Conservation (phyloP, 1,284 basidiomycete species). For the Wallemia hederae region DNA sequence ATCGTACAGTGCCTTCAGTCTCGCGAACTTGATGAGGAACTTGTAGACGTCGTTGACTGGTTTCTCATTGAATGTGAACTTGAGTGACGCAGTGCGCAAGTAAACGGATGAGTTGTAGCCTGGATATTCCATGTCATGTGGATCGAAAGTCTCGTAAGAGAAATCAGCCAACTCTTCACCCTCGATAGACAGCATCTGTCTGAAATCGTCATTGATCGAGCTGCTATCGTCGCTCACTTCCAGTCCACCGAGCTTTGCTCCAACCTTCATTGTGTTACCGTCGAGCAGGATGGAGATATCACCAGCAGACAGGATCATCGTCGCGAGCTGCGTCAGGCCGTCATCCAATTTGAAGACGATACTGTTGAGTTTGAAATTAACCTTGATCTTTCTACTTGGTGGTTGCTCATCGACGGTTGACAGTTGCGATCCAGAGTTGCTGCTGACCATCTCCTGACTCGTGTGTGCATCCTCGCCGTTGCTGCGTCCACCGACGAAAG, state of each 20-base stretch:
- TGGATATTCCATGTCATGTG: slow-evolving; percentile 26
- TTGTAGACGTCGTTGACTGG: slow-evolving; percentile 59
- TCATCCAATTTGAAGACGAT: slow-evolving; percentile 52
- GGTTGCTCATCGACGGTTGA: too few relatives aligned
- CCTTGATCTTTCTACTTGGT: slow-evolving; percentile 30
- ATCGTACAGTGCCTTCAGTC: slow-evolving; percentile 78
- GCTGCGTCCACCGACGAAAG: slow-evolving; percentile 31
- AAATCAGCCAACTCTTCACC: slow-evolving; percentile 88
- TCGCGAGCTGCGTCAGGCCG: slow-evolving; percentile 40
- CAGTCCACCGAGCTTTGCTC: slow-evolving; percentile 59
- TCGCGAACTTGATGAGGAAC: slow-evolving; percentile 64
- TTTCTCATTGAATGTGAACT: slow-evolving; percentile 61
- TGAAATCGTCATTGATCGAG: slow-evolving; percentile 34
- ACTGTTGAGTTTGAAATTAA: slow-evolving; percentile 59
- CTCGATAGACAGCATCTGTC: slow-evolving; percentile 73
- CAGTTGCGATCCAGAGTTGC: background rate
- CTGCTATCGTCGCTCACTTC: slow-evolving; percentile 51
- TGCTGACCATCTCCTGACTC: background rate
- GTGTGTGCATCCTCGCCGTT: background rate
- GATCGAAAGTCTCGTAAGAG: slow-evolving; percentile 72
- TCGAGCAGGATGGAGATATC: slow-evolving; percentile 55
- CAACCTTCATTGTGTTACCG: slow-evolving; percentile 44
- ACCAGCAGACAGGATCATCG: slow-evolving; percentile 69
- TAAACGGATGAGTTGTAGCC: slow-evolving; percentile 66
- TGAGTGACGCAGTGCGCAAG: slow-evolving; percentile 69